Percentiles rank a stretch among this genome's conserved stretches.
Evolutionary conservation across 164 flowering plant species (phyloP).

Genomic region (Pachysandra terminalis): DNA sequence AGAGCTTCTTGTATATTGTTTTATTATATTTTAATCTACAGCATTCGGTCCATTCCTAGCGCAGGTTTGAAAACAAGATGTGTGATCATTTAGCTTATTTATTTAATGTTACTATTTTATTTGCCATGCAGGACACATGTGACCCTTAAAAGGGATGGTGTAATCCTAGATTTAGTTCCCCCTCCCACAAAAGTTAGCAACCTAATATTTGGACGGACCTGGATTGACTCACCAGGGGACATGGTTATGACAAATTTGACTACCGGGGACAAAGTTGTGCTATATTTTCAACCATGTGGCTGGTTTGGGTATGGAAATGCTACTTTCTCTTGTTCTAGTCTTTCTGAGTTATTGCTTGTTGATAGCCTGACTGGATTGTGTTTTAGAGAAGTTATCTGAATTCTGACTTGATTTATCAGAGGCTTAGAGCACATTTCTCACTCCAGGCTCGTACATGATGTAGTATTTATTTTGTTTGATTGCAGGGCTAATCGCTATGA

Average conservation of each 20-base stretch:
- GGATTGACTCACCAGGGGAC: conserved; percentile 85
- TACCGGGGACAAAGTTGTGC: conserved; percentile 49
- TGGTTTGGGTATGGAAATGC: conserved; percentile 46
- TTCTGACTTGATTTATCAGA: not conserved
- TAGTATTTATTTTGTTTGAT: conserved; percentile 3
- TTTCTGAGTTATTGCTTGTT: too few relatives aligned
- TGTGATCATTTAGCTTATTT: not conserved
- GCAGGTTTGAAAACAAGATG: not conserved
- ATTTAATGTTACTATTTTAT: not conserved
- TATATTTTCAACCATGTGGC: conserved; percentile 48
- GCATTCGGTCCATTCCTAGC: not conserved
- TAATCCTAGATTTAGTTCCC: conserved; percentile 54
- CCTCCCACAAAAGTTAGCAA: conserved; percentile 84
- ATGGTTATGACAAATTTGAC: conserved; percentile 75
- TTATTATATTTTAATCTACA: not conserved
- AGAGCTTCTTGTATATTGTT: not conserved
- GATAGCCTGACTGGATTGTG: too few relatives aligned
- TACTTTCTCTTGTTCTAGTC: too few relatives aligned
- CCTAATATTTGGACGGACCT: conserved; percentile 83
- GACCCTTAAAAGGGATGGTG: conserved; percentile 43
- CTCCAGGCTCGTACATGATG: not conserved
- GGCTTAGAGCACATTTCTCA: too few relatives aligned
- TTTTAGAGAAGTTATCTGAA: not conserved
- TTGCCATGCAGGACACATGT: conserved; percentile 57
- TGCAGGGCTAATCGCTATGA: conserved; percentile 84